Base-by-base conservation (phyloP, 257 asterid species). In the Fraxinus anomala region DNA sequence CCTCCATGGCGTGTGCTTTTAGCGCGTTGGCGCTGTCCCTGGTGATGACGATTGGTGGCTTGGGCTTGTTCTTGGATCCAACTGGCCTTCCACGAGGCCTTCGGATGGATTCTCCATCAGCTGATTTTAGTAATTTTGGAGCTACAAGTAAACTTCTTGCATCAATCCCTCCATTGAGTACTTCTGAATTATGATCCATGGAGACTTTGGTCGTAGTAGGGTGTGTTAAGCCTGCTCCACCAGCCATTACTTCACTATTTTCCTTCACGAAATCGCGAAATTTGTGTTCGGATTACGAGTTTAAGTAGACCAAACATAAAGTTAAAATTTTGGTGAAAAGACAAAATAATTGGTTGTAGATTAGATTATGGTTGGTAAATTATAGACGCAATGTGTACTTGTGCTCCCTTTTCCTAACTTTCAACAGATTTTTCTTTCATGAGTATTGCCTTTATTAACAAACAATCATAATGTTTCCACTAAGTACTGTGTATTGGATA, bases 61-160 rank as follows among this genome's bases (percentile, higher is more conserved):
- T 94, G 3, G 98, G 98, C 83, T 92, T 94, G 92, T 94, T 94
- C 80, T 94, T 94, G 34, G 98, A 94, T 14, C 98, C 98, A 0
- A 97, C 88, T 4, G 98, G 98, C 49, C 98, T 70, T 72, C 98
- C 98, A 10, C 98, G 97, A 7, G 94, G 92, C 68, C 94, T 76
- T 47, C 96, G 90, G 3, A 37, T 54, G 49, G 86, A 44, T 37
- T 86, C 89, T 9, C 82, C 77, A 11, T 40, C 88, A 0, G 81
- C 65, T 54, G 81, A 75, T 51, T 80, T 86, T 8, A 81, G 83
- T 54, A 77, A 75, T 51, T 80, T 86, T 8, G 82, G 83, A 71
- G 87, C 73, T 34, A 61, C 75, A 34, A 84, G 59, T 51, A 73
- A 21, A 16, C 79, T 83, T 76, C 73, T 80, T 24, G 85, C 49